A percentile compares a stretch with the other conserved stretches of the same genome.
Evolutionary conservation across 306 rosid species (phyloP).

Genomic region (Rosa multiflora): DNA sequence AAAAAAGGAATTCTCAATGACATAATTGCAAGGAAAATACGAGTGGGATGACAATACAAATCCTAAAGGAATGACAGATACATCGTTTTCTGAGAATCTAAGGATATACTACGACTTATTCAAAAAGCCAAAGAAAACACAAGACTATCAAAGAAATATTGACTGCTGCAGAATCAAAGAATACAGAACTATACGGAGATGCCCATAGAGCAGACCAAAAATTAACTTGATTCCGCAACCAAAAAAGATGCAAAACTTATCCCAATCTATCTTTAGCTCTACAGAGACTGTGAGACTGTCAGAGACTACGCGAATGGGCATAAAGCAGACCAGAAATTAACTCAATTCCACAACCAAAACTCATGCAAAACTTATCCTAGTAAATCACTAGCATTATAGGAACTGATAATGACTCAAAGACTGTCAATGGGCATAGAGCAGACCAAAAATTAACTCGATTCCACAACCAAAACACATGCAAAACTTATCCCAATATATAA

Average conservation of each 20-base stretch:
- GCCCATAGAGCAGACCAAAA: not conserved
- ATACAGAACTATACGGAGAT: not conserved
- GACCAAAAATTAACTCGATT: not conserved
- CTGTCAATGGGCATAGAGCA: not conserved
- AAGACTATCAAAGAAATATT: not conserved
- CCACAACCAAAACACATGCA: not conserved
- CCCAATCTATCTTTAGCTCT: not conserved
- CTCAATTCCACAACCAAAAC: not conserved
- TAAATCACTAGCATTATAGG: not conserved
- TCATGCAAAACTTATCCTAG: not conserved
- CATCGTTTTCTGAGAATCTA: not conserved
- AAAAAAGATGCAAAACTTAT: not conserved
- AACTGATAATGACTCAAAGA: not conserved
- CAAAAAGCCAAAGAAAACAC: not conserved
- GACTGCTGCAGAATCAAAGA: not conserved
- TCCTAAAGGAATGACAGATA: not conserved
- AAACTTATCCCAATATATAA: not conserved
- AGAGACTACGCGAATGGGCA: not conserved
- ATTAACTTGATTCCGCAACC: not conserved
- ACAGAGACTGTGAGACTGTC: not conserved
- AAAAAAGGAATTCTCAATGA: too few species aligned
- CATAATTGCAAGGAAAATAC: too few species aligned
- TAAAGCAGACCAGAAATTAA: not conserved
- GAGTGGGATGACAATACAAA: not conserved
- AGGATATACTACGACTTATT: not conserved